Conservation (phyloP, 257 asterid genomes). For the Plantago elongata region DNA sequence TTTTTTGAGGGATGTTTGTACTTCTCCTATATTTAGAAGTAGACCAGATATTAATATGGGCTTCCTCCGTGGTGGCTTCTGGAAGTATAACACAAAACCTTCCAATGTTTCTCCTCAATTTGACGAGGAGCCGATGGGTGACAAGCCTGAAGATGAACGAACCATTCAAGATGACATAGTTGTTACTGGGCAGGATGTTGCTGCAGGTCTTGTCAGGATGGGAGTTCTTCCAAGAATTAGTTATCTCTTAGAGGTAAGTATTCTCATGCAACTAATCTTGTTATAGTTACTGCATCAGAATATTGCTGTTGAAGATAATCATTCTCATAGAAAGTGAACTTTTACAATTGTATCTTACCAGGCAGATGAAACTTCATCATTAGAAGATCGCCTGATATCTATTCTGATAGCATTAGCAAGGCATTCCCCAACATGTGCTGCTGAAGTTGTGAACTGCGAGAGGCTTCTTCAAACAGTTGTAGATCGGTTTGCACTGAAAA, state of each 20-base stretch:
- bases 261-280: slow-evolving; percentile 21
- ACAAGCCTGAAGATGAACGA: slow-evolving; percentile 49
- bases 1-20: slow-evolving; percentile 41
- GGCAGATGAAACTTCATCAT: slow-evolving; percentile 55
- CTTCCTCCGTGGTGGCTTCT: slow-evolving; percentile 90
- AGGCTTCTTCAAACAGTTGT: slow-evolving; percentile 77
- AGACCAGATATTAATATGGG: slow-evolving; percentile 71
- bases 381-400: slow-evolving; percentile 81
- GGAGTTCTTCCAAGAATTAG: slow-evolving; percentile 72
- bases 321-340: slow-evolving; percentile 8
- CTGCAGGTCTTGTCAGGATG: slow-evolving; percentile 94
- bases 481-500: slow-evolving; percentile 45
- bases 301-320: slow-evolving; percentile 11
- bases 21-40: slow-evolving; percentile 92
- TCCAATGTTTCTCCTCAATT: slow-evolving; percentile 48
- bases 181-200: slow-evolving; percentile 89
- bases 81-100: slow-evolving; percentile 92
- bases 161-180: slow-evolving; percentile 83
- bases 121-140: slow-evolving; percentile 32
- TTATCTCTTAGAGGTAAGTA: slow-evolving; percentile 79
- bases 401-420: slow-evolving; percentile 79
- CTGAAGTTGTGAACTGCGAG: slow-evolving; percentile 62
- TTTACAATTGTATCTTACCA: slow-evolving; percentile 32
- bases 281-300: slow-evolving; percentile 4
- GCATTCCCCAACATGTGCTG: slow-evolving; percentile 87